Evolutionary conservation across 495 filamentous ascomycete species (phyloP), one percentile per base, ranked within the genome.

Genomic region (Neurospora sp.): DNA sequence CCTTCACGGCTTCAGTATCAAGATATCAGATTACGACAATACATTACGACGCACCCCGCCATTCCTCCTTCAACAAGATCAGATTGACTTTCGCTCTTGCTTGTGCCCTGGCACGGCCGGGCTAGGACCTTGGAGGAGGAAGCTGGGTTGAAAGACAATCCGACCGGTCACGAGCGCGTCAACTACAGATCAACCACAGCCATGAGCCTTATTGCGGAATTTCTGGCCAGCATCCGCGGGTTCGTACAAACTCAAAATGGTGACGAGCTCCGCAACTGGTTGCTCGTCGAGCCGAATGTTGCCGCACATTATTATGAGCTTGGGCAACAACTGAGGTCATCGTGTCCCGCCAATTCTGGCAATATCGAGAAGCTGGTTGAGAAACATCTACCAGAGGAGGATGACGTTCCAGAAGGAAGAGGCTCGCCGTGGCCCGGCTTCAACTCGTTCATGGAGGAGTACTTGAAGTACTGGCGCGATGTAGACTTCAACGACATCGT

Each of bases 381-480:
- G 71, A 83, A 88, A 78, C 81, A 81, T 73, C 78, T 90, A n/a
- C 84, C 83, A 74, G 83, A 82, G 69, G 85, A 85, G 37, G 87
- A 89, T 70, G 76, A 83, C 23, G 75, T 85, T 4, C 75, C 78
- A 8, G 84, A 85, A 69, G 84, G 83, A 16, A 81, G 81, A 75
- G 88, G 89, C 23, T 88, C 88, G 12, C 85, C 91, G 2, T 96
- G 93, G 91, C 86, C 88, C 0, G 87, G 90, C 0, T 95, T 97
- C 77, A 84, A 89, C 40, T 87, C 88, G 0, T 95, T 96, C 78
- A 86, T 95, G 79, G 90, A 88, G 77, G 88, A 91, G 37, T 97
- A 96, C 76, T 86, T 96, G 70, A 83, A 85, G 40, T 97, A 93
- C 77, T 86, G 94, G 81, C 86, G 93, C 54, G 92, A 95, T 76